phyloP scores from a whole-genome alignment of 2,329 filamentous ascomycete genomes.

The Penicillium paneum region DNA sequence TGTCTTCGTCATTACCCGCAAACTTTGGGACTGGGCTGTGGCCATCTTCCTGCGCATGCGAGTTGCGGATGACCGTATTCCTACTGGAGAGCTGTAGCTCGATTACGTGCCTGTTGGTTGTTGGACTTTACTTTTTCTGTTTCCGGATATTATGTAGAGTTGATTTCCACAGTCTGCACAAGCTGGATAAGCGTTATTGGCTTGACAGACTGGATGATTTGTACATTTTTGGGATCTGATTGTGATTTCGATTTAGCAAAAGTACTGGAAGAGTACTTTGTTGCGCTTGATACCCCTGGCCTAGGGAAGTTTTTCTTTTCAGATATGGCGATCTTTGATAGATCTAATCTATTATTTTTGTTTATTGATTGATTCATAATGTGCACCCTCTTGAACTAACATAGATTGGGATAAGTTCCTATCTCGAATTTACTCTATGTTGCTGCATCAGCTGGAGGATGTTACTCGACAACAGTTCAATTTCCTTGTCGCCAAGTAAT shows the following conservation, averaged over 20 bases:
- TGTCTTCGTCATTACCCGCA: constrained; percentile 50
- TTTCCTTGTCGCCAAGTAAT: constrained; percentile 17
- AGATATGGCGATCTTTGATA: constrained; percentile 17
- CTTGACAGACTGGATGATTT: constrained; percentile 1
- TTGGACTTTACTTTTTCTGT: neutral
- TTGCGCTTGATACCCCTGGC: constrained; percentile 2
- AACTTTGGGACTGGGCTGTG: constrained; percentile 39
- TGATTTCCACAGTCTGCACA: neutral
- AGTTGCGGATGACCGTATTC: constrained; percentile 27
- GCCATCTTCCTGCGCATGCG: constrained; percentile 36
- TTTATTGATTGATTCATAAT: neutral
- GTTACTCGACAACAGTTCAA: neutral
- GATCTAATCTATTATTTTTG: constrained; percentile 12
- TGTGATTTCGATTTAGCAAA: neutral
- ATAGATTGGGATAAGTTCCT: neutral
- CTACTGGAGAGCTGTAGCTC: constrained; percentile 24
- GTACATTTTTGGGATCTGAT: constrained; percentile 14
- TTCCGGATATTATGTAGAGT: neutral
- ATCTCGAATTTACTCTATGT: neutral
- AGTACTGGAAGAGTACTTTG: neutral
- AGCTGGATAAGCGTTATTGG: neutral
- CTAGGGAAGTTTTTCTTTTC: constrained; percentile 6
- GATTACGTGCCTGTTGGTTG: neutral
- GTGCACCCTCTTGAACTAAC: neutral
- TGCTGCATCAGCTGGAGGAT: neutral